A percentile compares a stretch with the other conserved stretches of the same genome.
Conservation (phyloP, 345 rosid genomes). For the Euphorbia pulcherrima region DNA sequence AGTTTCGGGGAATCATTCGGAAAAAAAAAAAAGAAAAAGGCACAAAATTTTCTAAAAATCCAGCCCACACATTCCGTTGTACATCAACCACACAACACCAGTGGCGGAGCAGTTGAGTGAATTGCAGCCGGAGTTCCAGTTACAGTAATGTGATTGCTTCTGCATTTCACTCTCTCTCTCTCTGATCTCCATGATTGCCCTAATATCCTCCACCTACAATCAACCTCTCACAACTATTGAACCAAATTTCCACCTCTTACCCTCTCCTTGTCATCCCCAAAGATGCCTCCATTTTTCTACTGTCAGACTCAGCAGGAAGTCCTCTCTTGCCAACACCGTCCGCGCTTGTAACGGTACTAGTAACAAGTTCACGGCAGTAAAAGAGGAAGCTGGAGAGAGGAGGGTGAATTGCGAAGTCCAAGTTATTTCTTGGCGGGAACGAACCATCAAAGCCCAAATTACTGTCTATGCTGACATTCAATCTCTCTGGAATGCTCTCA, state of each 20-base stretch:
- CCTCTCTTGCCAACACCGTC: background rate
- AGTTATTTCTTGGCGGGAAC: conserved; percentile 89
- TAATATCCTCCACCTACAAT: conserved; percentile 6
- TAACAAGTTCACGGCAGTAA: conserved; percentile 13
- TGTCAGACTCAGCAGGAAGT: background rate
- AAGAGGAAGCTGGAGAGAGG: conserved; percentile 33
- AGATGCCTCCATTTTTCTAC: background rate
- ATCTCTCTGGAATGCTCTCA: conserved; percentile 81
- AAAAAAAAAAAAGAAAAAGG: no score
- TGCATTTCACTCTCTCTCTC: background rate
- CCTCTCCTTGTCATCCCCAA: background rate
- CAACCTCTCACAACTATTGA: background rate
- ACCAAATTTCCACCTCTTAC: background rate
- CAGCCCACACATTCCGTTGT: no score
- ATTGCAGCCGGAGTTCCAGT: background rate
- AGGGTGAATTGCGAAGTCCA: conserved; percentile 70
- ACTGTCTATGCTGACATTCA: conserved; percentile 55
- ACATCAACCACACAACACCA: no score
- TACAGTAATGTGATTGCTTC: no score
- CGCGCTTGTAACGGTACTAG: no score
- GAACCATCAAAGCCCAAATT: conserved; percentile 66
- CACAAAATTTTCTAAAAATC: no score
- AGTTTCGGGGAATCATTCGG: no score
- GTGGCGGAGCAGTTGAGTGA: background rate
- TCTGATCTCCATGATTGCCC: conserved; percentile 14